phyloP scores from a whole-genome alignment of 83 land plant genomes.

The Diphasiastrum complanatum region DNA sequence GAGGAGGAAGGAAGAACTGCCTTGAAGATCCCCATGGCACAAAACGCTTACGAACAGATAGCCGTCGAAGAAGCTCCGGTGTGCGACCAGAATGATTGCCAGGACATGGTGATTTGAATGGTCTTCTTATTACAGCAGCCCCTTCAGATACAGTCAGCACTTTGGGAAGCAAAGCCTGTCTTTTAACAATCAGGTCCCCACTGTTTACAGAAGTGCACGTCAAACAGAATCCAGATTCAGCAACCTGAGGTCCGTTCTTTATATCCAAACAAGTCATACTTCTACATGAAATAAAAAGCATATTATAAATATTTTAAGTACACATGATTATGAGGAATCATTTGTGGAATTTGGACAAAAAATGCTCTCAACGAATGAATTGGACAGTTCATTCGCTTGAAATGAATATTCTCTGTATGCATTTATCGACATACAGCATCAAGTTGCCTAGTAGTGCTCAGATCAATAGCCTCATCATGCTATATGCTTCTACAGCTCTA shows the following conservation, averaged over 20 bases:
- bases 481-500: too few relatives aligned
- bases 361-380: too few relatives aligned
- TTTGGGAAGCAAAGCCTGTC: slow-evolving; percentile 78
- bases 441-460: too few relatives aligned
- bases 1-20: slow-evolving; percentile 39
- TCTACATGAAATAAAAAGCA: too few relatives aligned
- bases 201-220: slow-evolving; percentile 34
- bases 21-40: slow-evolving; percentile 83
- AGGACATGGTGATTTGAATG: slow-evolving; percentile 83
- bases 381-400: too few relatives aligned
- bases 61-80: slow-evolving; percentile 64
- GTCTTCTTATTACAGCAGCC: slow-evolving; percentile 66
- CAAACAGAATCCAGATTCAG: background rate
- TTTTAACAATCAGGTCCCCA: slow-evolving; percentile 67
- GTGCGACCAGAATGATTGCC: slow-evolving; percentile 41
- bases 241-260: background rate
- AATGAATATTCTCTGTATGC: too few relatives aligned
- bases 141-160: slow-evolving; percentile 69
- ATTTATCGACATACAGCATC: too few relatives aligned
- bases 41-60: slow-evolving; percentile 78
- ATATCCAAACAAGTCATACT: background rate
- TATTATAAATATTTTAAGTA: too few relatives aligned
- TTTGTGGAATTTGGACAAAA: too few relatives aligned
- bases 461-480: too few relatives aligned
- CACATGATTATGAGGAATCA: too few relatives aligned